Evolutionary conservation across 257 asterid species (phyloP).

Genomic region (Leonotis leonurus): DNA sequence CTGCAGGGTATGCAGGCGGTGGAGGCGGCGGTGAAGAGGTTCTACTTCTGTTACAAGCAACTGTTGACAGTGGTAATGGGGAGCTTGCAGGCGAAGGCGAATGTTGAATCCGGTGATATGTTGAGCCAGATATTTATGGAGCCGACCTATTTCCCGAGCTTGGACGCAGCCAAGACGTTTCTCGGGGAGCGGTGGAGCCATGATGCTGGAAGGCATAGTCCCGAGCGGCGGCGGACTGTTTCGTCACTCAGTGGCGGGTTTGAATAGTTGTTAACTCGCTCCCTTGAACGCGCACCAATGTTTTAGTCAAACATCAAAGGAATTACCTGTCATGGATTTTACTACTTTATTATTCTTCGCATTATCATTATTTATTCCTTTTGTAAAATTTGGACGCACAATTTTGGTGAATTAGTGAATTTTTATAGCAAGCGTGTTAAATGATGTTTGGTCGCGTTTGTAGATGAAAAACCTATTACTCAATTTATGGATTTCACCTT

Average conservation of each 20-base stretch:
- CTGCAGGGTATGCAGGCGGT: conserved; percentile 88
- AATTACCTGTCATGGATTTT: background rate
- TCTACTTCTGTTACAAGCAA: conserved; percentile 72
- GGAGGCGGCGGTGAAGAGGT: conserved; percentile 74
- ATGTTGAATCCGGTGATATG: conserved; percentile 39
- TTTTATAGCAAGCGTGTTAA: background rate
- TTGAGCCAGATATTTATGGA: conserved; percentile 65
- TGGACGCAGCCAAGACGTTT: conserved; percentile 93
- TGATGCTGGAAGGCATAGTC: conserved; percentile 24
- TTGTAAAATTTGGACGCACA: conserved; percentile 1
- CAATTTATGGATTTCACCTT: background rate
- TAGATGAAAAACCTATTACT: background rate
- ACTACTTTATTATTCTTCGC: background rate
- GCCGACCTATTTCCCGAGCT: conserved; percentile 87
- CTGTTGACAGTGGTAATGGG: conserved; percentile 67
- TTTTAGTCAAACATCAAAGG: background rate
- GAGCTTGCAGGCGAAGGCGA: conserved; percentile 66
- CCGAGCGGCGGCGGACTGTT: conserved; percentile 14
- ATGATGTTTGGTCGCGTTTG: background rate
- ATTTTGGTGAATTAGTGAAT: conserved; percentile 1
- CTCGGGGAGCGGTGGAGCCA: conserved; percentile 70
- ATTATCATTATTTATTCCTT: background rate
- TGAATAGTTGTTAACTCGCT: background rate
- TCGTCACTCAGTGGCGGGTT: conserved; percentile 8
- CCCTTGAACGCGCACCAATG: background rate